Evolutionary conservation across 2,329 filamentous ascomycete species (phyloP).

Genomic region (Trichoderma sp.): DNA sequence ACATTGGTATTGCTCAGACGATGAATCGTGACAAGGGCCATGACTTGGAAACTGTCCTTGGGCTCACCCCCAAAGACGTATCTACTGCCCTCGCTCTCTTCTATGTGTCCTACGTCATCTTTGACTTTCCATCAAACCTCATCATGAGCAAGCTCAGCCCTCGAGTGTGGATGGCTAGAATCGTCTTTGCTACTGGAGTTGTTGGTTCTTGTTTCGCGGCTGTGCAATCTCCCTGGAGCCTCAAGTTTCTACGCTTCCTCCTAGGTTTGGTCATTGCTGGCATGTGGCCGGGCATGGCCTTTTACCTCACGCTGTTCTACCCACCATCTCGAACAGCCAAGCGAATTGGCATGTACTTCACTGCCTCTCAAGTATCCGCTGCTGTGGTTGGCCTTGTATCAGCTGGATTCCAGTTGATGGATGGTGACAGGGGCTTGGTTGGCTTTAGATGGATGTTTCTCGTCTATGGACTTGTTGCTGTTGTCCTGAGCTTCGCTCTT

Average conservation of each 20-base stretch:
- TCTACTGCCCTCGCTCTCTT: slow-evolving; percentile 85
- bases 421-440: slow-evolving; percentile 71
- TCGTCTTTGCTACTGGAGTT: slow-evolving; percentile 82
- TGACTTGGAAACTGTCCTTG: slow-evolving; percentile 71
- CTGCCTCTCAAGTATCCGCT: slow-evolving; percentile 83
- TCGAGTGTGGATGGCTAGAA: slow-evolving; percentile 88
- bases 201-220: slow-evolving; percentile 83
- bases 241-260: slow-evolving; percentile 84
- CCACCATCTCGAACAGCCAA: slow-evolving; percentile 84
- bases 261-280: slow-evolving; percentile 86
- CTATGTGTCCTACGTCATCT: slow-evolving; percentile 89
- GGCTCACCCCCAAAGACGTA: slow-evolving; percentile 72
- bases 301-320: slow-evolving; percentile 90
- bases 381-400: slow-evolving; percentile 88
- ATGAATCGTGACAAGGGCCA: slow-evolving; percentile 77
- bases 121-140: slow-evolving; percentile 85
- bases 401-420: slow-evolving; percentile 90
- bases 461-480: slow-evolving; percentile 75
- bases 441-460: slow-evolving; percentile 95
- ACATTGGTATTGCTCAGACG: slow-evolving; percentile 90
- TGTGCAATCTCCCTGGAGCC: slow-evolving; percentile 78
- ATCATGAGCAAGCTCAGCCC: slow-evolving; percentile 85
- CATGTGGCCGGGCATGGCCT: slow-evolving; percentile 95
- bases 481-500: slow-evolving; percentile 69
- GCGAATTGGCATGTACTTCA: slow-evolving; percentile 87